These are phyloP conservation scores for Kwoniella sp. DNA, from an alignment of 768 basidiomycete species.

Conservation along the genomic window DNA sequence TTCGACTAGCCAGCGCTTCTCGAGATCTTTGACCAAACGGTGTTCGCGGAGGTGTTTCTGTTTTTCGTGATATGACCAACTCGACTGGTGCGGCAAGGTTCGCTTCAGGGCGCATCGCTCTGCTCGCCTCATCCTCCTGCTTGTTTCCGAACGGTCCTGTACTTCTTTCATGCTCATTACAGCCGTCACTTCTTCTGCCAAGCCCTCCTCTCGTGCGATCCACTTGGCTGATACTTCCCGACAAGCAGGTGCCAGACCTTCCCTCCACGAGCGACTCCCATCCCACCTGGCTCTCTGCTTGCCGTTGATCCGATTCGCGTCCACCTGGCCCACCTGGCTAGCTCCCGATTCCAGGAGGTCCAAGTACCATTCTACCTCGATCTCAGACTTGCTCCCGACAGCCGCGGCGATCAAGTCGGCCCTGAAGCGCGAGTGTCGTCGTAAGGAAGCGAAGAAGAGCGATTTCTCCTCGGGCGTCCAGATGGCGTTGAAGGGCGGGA, in stretches of 20 bases:
- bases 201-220: constrained; percentile 61
- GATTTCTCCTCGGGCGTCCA: constrained; percentile 75
- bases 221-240: constrained; percentile 63
- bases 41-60: constrained; percentile 1
- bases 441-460: constrained; percentile 70
- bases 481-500: constrained; percentile 23
- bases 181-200: constrained; percentile 51
- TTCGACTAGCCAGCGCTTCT: constrained; percentile 50
- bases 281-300: constrained; percentile 15
- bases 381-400: constrained; percentile 67
- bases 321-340: constrained; percentile 4
- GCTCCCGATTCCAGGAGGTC: constrained; percentile 57
- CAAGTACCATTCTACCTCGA: constrained; percentile 72
- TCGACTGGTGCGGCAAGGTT: background rate
- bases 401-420: constrained; percentile 75
- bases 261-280: constrained; percentile 24
- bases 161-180: constrained; percentile 34
- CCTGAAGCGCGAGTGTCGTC: constrained; percentile 68
- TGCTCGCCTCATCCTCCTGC: constrained; percentile 45
- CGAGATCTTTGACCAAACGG: background rate
- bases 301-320: background rate
- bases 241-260: constrained; percentile 60
- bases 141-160: constrained; percentile 24
- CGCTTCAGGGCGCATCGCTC: constrained; percentile 20
- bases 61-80: constrained; percentile 1